Conservation (phyloP, 257 asterid species). For the Nicotiana tabacum region DNA sequence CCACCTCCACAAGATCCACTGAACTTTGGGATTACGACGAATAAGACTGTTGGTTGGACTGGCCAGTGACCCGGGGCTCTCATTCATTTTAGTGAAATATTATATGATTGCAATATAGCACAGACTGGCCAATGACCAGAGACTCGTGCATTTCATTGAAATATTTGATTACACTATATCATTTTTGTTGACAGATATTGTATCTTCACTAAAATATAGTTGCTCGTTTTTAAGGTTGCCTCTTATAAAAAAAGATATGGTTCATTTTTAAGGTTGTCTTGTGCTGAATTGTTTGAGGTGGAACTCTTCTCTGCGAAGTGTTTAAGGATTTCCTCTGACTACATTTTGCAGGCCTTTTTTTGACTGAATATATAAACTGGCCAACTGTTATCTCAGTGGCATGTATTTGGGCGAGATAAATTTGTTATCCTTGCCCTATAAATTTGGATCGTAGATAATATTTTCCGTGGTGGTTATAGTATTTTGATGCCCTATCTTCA, state of each 20-base stretch:
- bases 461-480: no score
- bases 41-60: constrained; percentile 84
- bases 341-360: background rate
- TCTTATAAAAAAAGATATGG: no score
- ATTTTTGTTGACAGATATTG: background rate
- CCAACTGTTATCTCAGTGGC: background rate
- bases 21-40: constrained; percentile 55
- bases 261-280: background rate
- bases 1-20: constrained; percentile 37
- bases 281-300: background rate
- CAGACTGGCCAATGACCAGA: background rate
- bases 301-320: background rate
- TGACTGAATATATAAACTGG: background rate
- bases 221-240: background rate
- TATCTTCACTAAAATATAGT: background rate
- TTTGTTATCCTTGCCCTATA: no score
- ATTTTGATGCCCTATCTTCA: no score
- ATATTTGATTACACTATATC: background rate
- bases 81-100: background rate
- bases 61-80: constrained; percentile 22
- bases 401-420: background rate
- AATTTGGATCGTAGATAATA: background rate
- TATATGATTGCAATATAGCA: background rate
- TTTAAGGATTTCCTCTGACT: background rate
- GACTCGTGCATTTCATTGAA: background rate